Conservation (phyloP, 2,329 filamentous ascomycete genomes). For the Penicillium capsulatum region DNA sequence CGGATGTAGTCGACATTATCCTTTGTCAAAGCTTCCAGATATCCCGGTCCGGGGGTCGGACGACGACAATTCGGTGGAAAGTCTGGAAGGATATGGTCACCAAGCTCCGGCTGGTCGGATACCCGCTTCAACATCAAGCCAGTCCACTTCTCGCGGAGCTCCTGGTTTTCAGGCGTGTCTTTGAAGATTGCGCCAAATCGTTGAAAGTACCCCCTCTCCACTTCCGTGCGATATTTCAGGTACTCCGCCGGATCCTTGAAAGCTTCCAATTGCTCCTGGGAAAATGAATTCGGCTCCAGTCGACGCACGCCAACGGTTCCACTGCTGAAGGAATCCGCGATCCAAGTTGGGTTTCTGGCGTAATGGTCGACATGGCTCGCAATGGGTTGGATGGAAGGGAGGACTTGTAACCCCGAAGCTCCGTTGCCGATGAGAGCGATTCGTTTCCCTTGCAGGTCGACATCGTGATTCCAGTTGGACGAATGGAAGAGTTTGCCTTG, state of each 20-base stretch:
- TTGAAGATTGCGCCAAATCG: conserved; percentile 55
- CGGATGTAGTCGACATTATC: conserved; percentile 61
- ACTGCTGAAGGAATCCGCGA: conserved; percentile 59
- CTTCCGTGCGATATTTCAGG: conserved; percentile 53
- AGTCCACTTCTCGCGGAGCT: conserved; percentile 47
- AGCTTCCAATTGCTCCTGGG: conserved; percentile 50
- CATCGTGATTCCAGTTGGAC: conserved; percentile 55
- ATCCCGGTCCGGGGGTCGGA: conserved; percentile 62
- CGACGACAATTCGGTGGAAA: conserved; percentile 63
- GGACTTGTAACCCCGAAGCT: conserved; percentile 55
- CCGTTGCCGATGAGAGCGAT: conserved; percentile 62
- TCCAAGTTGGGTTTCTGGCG: conserved; percentile 63
- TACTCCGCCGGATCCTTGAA: conserved; percentile 62
- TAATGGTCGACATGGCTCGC: conserved; percentile 58
- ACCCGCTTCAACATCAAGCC: conserved; percentile 54
- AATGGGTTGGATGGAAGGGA: conserved; percentile 40
- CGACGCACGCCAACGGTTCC: conserved; percentile 47
- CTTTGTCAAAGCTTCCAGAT: conserved; percentile 60
- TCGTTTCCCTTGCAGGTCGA: conserved; percentile 47
- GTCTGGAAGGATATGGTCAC: conserved; percentile 56
- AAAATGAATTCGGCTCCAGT: conserved; percentile 54
- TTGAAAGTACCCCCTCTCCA: conserved; percentile 61
- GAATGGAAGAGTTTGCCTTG: conserved; percentile 57
- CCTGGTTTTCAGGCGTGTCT: conserved; percentile 48
- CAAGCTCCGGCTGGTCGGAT: conserved; percentile 52